phyloP scores from a whole-genome alignment of 768 basidiomycete genomes.

The Chlorophyllum brunneum region DNA sequence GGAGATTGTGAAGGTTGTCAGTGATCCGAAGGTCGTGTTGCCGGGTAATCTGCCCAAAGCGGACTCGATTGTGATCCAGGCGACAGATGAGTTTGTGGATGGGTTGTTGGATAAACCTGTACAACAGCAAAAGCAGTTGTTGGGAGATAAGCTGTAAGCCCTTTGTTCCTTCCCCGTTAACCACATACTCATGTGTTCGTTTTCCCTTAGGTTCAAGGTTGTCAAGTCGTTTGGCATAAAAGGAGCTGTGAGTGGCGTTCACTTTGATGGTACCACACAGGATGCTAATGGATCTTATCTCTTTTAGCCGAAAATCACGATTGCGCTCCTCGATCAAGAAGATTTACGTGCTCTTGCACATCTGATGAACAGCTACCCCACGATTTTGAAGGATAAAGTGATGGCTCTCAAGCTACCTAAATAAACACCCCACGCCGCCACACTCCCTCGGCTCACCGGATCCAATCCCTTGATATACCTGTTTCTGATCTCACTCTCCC shows the following conservation, averaged over 20 bases:
- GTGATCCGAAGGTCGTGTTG: constrained; percentile 43
- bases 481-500: too few relatives aligned
- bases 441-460: too few relatives aligned
- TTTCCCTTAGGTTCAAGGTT: constrained; percentile 39
- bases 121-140: constrained; percentile 68
- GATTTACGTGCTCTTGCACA: constrained; percentile 82
- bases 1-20: constrained; percentile 70
- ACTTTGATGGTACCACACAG: background rate
- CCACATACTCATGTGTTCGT: background rate
- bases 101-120: constrained; percentile 49
- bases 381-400: constrained; percentile 78
- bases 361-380: constrained; percentile 83
- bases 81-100: constrained; percentile 74
- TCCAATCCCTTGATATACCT: too few relatives aligned
- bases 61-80: constrained; percentile 63
- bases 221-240: constrained; percentile 83
- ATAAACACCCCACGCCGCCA: constrained; percentile 15
- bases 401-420: constrained; percentile 28
- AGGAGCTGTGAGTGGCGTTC: constrained; percentile 52
- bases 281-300: background rate
- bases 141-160: constrained; percentile 74
- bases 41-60: constrained; percentile 55
- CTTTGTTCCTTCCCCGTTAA: background rate
- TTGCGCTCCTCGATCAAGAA: constrained; percentile 78
- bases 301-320: constrained; percentile 75